These are phyloP conservation scores for Ochromonas danica DNA, from an alignment of 108 stramenopile genomes.

Conservation along the genomic window DNA sequence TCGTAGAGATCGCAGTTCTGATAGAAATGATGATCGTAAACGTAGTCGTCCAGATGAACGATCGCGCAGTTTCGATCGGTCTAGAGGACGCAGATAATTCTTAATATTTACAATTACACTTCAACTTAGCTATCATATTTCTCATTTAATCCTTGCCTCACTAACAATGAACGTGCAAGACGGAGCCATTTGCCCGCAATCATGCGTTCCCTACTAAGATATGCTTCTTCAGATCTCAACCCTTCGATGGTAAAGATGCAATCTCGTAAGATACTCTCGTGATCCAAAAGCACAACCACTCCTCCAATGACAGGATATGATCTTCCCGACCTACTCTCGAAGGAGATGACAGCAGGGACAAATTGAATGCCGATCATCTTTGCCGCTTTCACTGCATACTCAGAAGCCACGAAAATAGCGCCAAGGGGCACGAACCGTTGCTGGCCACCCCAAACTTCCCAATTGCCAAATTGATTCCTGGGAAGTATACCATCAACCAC, in stretches of 20 bases:
- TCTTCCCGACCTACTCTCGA: neutral
- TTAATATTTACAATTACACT: neutral
- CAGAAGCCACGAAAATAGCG: neutral
- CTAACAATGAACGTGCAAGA: neutral
- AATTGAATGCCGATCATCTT: neutral
- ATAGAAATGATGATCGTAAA: neutral
- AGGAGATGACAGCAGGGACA: slow-evolving; percentile 11
- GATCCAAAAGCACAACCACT: neutral
- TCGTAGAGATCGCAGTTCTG: neutral
- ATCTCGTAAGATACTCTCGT: neutral
- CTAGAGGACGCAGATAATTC: too few relatives aligned
- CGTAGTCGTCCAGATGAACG: too few relatives aligned
- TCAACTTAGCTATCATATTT: neutral
- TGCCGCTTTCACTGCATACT: neutral
- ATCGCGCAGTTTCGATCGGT: too few relatives aligned
- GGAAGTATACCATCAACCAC: neutral
- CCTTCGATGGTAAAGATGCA: neutral
- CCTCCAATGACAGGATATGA: neutral
- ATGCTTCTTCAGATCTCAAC: neutral
- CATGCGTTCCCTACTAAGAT: neutral
- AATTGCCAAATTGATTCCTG: neutral
- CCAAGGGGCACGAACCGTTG: neutral
- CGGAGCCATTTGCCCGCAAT: neutral
- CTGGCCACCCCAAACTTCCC: neutral
- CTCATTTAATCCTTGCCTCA: neutral